phyloP scores from a whole-genome alignment of 2,329 filamentous ascomycete species.

The Aspergillus felis region DNA sequence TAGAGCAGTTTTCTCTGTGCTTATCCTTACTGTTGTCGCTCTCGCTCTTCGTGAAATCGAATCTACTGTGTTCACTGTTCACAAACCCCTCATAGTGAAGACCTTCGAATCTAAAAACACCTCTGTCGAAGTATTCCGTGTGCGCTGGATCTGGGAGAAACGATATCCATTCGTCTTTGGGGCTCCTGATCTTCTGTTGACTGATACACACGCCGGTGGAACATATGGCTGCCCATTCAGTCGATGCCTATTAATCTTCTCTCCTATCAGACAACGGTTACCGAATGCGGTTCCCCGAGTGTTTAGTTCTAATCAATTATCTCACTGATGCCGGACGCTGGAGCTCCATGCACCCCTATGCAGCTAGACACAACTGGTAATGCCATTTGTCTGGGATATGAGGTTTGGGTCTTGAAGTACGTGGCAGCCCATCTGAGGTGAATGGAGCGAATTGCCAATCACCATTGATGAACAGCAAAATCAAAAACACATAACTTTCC shows the following conservation, averaged over 20 bases:
- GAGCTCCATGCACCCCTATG: neutral
- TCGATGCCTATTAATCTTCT: neutral
- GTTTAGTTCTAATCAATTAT: neutral
- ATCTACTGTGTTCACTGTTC: neutral
- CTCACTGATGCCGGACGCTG: neutral
- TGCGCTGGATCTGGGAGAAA: neutral
- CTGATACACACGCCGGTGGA: neutral
- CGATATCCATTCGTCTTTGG: neutral
- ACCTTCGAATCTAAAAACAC: neutral
- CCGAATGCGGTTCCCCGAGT: neutral
- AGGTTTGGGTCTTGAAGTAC: no score
- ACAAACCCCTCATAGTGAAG: no score
- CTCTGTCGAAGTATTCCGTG: neutral
- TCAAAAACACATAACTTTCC: no score
- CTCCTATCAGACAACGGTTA: neutral
- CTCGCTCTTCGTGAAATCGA: neutral
- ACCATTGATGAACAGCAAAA: no score
- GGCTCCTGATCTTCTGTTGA: neutral
- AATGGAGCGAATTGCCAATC: neutral
- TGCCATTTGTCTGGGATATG: neutral
- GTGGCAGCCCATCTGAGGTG: no score
- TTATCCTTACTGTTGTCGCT: neutral
- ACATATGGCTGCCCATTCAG: neutral
- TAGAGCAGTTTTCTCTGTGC: neutral
- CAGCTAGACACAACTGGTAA: neutral